Conservation (phyloP, 2,329 filamentous ascomycete species). For the Fusarium torulosum region DNA sequence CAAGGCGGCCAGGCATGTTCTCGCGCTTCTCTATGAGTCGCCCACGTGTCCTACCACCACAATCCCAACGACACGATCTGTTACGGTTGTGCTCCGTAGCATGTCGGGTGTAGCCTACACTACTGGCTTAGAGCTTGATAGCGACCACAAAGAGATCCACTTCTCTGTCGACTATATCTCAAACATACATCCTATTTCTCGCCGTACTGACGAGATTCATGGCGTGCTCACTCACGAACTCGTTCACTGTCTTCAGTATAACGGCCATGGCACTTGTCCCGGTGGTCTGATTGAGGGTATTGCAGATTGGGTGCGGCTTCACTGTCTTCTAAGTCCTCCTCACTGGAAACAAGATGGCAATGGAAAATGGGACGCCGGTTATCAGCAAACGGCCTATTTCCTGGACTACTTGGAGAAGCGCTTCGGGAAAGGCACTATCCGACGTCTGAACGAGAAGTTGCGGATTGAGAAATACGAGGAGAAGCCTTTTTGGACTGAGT, state of each 20-base stretch:
- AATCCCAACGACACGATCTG: constrained; percentile 78
- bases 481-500: constrained; percentile 73
- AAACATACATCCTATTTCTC: constrained; percentile 56
- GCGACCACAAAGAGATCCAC: constrained; percentile 94
- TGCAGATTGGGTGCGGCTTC: constrained; percentile 90
- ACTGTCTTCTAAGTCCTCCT: constrained; percentile 77
- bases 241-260: constrained; percentile 93
- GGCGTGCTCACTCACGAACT: constrained; percentile 93
- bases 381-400: constrained; percentile 93
- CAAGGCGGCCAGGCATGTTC: constrained; percentile 74
- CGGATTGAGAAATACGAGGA: constrained; percentile 73
- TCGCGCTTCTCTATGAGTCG: constrained; percentile 77
- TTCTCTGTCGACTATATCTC: constrained; percentile 82
- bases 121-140: constrained; percentile 80
- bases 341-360: constrained; percentile 78
- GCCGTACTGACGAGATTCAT: constrained; percentile 72
- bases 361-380: constrained; percentile 86
- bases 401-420: constrained; percentile 83
- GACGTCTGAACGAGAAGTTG: constrained; percentile 76
- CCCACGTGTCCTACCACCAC: constrained; percentile 57
- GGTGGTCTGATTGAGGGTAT: constrained; percentile 90
- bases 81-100: constrained; percentile 83
- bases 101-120: constrained; percentile 94
- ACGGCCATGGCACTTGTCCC: constrained; percentile 71
- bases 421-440: constrained; percentile 70